Evolutionary conservation across 495 filamentous ascomycete genomes (phyloP).

Genomic region (Penicillium atrosanguineum): DNA sequence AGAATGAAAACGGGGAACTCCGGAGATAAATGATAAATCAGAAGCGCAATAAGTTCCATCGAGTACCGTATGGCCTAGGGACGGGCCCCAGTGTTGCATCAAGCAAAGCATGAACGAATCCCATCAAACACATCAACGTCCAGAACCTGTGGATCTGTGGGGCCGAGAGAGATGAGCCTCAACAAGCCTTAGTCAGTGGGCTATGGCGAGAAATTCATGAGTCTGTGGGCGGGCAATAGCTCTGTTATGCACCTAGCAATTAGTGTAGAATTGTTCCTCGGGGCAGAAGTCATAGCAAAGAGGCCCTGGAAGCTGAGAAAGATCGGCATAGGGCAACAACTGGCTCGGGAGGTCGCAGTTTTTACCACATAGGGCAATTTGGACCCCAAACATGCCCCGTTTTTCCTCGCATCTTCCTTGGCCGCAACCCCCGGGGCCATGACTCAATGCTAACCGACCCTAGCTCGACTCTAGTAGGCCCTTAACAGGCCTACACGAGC

Average conservation of each 20-base stretch:
- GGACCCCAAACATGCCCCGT: not conserved
- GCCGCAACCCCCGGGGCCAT: not conserved
- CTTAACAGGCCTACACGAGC: not conserved
- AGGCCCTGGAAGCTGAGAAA: not conserved
- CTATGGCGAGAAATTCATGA: not conserved
- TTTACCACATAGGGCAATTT: not conserved
- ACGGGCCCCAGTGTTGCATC: slow-evolving; percentile 15
- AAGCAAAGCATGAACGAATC: slow-evolving; percentile 1
- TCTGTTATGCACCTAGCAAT: not conserved
- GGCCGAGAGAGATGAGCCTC: slow-evolving; percentile 19
- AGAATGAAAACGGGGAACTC: not conserved
- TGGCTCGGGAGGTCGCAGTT: not conserved
- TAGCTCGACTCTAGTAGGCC: no score
- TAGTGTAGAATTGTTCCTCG: no score
- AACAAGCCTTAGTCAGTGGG: slow-evolving; percentile 8
- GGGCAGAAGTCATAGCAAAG: not conserved
- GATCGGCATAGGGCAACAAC: not conserved
- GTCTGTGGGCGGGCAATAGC: not conserved
- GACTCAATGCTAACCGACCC: not conserved
- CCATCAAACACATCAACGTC: not conserved
- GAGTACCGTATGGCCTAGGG: slow-evolving; percentile 4
- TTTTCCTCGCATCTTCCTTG: not conserved
- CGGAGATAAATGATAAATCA: slow-evolving; percentile 22
- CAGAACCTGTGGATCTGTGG: slow-evolving; percentile 9
- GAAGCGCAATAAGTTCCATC: slow-evolving; percentile 1